These are phyloP conservation scores for Mycena rebaudengoi DNA, from an alignment of 768 basidiomycete species.

Conservation along the genomic window DNA sequence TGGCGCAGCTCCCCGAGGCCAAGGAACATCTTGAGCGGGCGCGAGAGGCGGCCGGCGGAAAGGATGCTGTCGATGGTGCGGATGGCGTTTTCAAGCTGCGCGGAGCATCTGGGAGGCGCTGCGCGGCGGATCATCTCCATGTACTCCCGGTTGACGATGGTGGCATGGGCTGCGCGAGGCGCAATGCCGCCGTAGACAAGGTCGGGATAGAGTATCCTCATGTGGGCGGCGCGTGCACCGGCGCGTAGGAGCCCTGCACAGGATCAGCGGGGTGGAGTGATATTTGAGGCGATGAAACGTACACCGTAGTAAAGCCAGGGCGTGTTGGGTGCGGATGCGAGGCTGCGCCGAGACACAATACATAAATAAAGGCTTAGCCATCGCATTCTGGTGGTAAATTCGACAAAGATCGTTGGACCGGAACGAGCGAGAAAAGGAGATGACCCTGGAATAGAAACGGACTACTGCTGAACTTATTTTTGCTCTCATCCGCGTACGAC, in stretches of 20 bases:
- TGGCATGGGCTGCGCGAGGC: constrained; percentile 86
- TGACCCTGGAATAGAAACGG: no score
- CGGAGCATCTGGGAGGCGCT: constrained; percentile 70
- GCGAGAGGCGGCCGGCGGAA: constrained; percentile 52
- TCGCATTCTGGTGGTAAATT: no score
- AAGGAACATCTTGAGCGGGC: constrained; percentile 74
- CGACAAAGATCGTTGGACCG: no score
- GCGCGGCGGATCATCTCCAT: constrained; percentile 81
- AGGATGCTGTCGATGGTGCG: constrained; percentile 70
- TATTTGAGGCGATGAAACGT: constrained; percentile 30
- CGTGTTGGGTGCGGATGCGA: constrained; percentile 71
- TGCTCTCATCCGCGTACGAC: no score
- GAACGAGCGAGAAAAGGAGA: no score
- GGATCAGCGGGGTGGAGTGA: constrained; percentile 14
- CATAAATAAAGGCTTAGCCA: no score
- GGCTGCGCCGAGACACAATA: no score
- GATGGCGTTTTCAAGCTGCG: constrained; percentile 65
- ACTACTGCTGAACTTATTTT: no score
- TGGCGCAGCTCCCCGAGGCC: constrained; percentile 73
- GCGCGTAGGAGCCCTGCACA: constrained; percentile 84
- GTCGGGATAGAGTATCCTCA: constrained; percentile 87
- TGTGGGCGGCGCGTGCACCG: constrained; percentile 92
- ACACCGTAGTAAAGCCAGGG: constrained; percentile 97
- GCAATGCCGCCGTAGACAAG: constrained; percentile 90
- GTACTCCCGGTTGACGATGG: constrained; percentile 86